phyloP scores from a whole-genome alignment of 1,284 basidiomycete genomes.

The Trichosporon faecale region DNA sequence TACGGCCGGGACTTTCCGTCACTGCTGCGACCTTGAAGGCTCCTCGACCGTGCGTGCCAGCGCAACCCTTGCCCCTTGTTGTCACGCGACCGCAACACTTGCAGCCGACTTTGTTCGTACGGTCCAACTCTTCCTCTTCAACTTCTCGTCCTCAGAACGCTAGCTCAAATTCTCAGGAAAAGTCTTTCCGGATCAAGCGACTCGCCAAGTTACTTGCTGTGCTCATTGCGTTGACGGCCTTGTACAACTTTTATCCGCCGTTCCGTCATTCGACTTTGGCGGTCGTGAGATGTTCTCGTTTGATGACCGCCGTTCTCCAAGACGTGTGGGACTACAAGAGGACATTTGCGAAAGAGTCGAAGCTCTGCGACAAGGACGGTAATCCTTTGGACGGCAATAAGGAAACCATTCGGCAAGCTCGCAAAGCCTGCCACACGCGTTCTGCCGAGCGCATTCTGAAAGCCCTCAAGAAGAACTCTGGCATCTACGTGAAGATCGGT shows the following conservation, averaged over 20 bases:
- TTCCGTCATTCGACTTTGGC: conserved; percentile 54
- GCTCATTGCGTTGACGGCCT: conserved; percentile 36
- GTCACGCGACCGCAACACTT: neutral
- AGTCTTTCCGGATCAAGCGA: neutral
- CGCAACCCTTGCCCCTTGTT: neutral
- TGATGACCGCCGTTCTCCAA: conserved; percentile 54
- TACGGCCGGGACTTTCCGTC: neutral
- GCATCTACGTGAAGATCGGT: conserved; percentile 58
- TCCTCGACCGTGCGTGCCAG: neutral
- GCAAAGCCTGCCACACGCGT: conserved; percentile 73
- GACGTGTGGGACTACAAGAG: conserved; percentile 78
- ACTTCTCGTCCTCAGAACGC: neutral
- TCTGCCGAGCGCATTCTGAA: conserved; percentile 73
- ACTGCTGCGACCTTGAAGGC: neutral
- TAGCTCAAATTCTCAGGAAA: neutral
- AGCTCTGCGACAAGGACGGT: conserved; percentile 28
- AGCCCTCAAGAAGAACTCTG: conserved; percentile 80
- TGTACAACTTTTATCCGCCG: conserved; percentile 52
- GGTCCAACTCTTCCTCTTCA: neutral
- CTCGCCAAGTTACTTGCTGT: conserved; percentile 22
- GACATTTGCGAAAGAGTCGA: conserved; percentile 60
- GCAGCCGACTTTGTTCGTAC: neutral
- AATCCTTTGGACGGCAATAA: conserved; percentile 55
- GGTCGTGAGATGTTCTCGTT: conserved; percentile 64
- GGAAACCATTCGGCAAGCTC: conserved; percentile 56